phyloP scores from a whole-genome alignment of 2,329 filamentous ascomycete genomes.

The Pestalotiopsis sp. region DNA sequence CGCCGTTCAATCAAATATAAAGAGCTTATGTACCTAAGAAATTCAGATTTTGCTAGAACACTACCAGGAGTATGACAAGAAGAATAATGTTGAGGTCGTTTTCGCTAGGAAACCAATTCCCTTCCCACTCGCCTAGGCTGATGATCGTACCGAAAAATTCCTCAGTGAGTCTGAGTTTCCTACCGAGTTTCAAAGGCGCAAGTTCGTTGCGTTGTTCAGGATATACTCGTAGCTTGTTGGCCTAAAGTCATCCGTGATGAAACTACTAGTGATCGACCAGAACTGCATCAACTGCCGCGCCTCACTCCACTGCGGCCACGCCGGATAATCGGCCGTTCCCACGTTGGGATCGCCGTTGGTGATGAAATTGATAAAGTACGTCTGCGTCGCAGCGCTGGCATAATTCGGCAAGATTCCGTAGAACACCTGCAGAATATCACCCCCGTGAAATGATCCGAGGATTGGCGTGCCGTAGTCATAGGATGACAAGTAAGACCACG shows the following conservation, averaged over 20 bases:
- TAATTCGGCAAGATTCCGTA: slow-evolving; percentile 66
- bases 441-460: slow-evolving; percentile 75
- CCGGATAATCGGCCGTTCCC: background rate
- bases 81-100: too few species aligned
- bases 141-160: too few species aligned
- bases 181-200: background rate
- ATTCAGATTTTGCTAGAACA: background rate
- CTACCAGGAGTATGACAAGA: too few species aligned
- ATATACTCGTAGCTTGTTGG: background rate
- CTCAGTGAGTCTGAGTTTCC: too few species aligned
- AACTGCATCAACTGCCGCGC: background rate
- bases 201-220: background rate
- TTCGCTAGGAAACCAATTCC: too few species aligned
- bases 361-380: slow-evolving; percentile 5
- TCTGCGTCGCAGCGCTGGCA: slow-evolving; percentile 35
- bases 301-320: background rate
- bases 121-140: too few species aligned
- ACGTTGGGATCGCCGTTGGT: background rate
- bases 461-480: slow-evolving; percentile 73
- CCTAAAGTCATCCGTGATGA: background rate
- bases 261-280: background rate
- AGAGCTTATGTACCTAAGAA: background rate
- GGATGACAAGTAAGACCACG: slow-evolving; percentile 75
- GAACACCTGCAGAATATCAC: slow-evolving; percentile 64
- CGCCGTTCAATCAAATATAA: background rate